Evolutionary conservation across 805 yeast genomes (phyloP).

Genomic region (Metschnikowia continentalis): DNA sequence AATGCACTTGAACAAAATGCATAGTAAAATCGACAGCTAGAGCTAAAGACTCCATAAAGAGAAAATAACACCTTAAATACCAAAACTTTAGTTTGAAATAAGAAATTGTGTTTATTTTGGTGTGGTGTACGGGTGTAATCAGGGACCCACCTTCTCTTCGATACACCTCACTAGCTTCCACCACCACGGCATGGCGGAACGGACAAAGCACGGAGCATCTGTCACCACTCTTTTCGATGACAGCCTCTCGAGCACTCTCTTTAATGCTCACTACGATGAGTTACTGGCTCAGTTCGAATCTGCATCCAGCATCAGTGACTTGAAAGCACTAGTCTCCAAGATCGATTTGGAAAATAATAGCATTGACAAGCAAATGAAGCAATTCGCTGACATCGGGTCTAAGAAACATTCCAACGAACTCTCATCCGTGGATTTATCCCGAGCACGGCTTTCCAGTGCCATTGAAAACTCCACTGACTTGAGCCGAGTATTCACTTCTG

Average conservation of each 20-base stretch:
- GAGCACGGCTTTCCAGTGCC: conserved; percentile 63
- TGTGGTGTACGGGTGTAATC: conserved; percentile 3
- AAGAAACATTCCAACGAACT: conserved; percentile 35
- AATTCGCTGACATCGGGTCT: conserved; percentile 22
- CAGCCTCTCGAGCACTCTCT: conserved; percentile 6
- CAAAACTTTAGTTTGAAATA: no score
- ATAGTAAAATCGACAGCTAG: no score
- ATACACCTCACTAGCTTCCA: conserved; percentile 1
- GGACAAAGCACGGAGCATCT: conserved; percentile 2
- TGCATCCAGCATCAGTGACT: conserved; percentile 28
- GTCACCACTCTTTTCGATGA: conserved; percentile 12
- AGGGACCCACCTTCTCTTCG: not conserved
- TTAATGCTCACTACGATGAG: conserved; percentile 6
- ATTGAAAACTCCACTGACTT: conserved; percentile 54
- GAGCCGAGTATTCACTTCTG: conserved; percentile 49
- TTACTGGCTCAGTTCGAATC: conserved; percentile 13
- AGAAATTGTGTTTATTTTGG: not conserved
- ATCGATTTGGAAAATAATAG: conserved; percentile 25
- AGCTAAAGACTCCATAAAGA: no score
- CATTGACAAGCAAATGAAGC: conserved; percentile 26
- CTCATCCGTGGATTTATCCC: conserved; percentile 50
- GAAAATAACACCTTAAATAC: no score
- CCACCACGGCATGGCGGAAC: conserved; percentile 2
- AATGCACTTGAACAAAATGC: no score
- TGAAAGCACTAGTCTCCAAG: conserved; percentile 22